Percentiles rank a stretch among this genome's conserved stretches.
Evolutionary conservation across 208 protist species (phyloP).

Genomic region (Tritrichomonas musculus): DNA sequence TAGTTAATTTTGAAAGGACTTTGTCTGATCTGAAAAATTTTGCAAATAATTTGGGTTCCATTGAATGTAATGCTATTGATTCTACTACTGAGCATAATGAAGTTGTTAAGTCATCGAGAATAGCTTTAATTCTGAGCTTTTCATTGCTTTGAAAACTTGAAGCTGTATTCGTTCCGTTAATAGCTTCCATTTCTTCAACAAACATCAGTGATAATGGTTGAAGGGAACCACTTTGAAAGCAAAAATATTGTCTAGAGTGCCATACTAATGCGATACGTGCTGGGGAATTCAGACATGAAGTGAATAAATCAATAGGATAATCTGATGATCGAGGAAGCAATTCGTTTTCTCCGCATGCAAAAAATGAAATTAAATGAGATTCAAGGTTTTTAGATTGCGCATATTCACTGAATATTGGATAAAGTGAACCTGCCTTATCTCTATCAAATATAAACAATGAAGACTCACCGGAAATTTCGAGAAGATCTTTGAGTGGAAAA

Average conservation of each 20-base stretch:
- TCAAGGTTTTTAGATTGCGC: no score
- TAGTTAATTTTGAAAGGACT: not conserved
- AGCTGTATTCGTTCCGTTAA: no score
- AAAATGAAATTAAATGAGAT: not conserved
- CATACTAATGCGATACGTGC: not conserved
- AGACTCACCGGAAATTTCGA: no score
- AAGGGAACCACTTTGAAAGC: not conserved
- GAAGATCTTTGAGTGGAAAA: no score
- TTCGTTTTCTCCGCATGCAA: not conserved
- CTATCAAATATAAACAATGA: no score
- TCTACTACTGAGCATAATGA: not conserved
- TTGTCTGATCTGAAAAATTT: not conserved
- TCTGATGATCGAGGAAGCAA: not conserved
- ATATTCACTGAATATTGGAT: no score
- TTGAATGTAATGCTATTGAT: not conserved
- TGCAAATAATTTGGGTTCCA: not conserved
- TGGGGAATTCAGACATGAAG: not conserved
- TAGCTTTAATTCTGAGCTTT: not conserved
- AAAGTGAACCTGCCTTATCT: no score
- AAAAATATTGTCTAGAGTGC: conserved; percentile 7
- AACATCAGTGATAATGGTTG: not conserved
- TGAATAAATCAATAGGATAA: not conserved
- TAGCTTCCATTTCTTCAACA: not conserved
- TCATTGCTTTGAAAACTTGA: no score
- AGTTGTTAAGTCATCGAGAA: not conserved